A percentile compares a stretch with the other conserved stretches of the same genome.
Evolutionary conservation across 805 yeast species (phyloP).

Genomic region (Starmerella floricola): DNA sequence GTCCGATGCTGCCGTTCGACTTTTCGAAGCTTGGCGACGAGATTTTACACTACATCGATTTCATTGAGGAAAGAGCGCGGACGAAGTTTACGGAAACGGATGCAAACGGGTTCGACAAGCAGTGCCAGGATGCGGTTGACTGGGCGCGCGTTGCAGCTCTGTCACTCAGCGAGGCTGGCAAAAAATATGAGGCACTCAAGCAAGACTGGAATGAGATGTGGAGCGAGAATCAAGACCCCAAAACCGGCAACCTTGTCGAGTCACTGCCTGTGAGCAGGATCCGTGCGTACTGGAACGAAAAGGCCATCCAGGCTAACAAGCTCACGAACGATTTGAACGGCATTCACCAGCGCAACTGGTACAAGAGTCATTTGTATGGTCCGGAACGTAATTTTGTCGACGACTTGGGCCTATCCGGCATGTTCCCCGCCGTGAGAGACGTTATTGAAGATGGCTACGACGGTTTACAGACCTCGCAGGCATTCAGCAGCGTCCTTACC

Average conservation of each 20-base stretch:
- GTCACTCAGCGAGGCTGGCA: conserved; percentile 36
- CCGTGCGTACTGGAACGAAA: conserved; percentile 74
- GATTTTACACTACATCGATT: conserved; percentile 34
- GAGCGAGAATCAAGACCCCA: conserved; percentile 35
- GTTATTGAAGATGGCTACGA: conserved; percentile 41
- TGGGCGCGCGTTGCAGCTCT: conserved; percentile 24
- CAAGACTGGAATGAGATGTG: conserved; percentile 42
- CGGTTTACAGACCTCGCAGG: conserved; percentile 20
- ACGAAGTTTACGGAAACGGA: conserved; percentile 38
- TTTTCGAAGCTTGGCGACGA: conserved; percentile 37
- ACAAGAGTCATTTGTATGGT: conserved; percentile 56
- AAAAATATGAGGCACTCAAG: conserved; percentile 43
- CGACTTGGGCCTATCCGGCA: conserved; percentile 38
- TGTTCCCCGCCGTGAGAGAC: conserved; percentile 71
- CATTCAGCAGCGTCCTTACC: conserved; percentile 36
- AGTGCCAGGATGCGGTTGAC: not conserved
- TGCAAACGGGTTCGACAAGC: conserved; percentile 9
- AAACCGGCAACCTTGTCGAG: conserved; percentile 32
- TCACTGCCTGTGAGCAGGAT: conserved; percentile 59
- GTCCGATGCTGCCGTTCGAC: conserved; percentile 64
- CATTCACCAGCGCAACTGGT: conserved; percentile 47
- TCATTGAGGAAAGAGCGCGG: not conserved
- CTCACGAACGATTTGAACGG: conserved; percentile 37
- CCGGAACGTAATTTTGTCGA: conserved; percentile 50
- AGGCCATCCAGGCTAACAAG: conserved; percentile 44